Evolutionary conservation across 2,329 filamentous ascomycete genomes (phyloP).

Genomic region (Epichloe festucae): DNA sequence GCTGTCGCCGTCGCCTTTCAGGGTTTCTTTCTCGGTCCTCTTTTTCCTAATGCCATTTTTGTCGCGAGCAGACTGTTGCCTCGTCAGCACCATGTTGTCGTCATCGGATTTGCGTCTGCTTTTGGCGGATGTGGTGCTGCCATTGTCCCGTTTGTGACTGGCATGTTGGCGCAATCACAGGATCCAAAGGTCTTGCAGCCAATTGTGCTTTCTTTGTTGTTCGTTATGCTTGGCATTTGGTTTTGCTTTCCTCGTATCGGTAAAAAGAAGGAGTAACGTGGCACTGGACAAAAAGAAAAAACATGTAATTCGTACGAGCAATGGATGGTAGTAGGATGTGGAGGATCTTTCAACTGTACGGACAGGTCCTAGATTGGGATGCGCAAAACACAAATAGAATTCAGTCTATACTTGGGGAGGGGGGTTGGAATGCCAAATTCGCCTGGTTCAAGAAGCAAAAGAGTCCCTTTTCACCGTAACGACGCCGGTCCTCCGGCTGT

Average conservation of each 20-base stretch:
- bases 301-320: no score
- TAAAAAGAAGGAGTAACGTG: constrained; percentile 24
- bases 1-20: constrained; percentile 53
- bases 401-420: no score
- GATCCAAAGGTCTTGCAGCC: constrained; percentile 39
- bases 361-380: no score
- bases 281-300: no score
- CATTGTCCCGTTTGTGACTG: constrained; percentile 44
- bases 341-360: no score
- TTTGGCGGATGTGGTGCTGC: constrained; percentile 59
- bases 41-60: constrained; percentile 60
- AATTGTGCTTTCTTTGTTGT: constrained; percentile 32
- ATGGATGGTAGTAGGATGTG: no score
- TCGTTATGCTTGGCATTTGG: constrained; percentile 21
- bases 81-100: constrained; percentile 53
- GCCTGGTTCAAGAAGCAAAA: no score
- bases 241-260: constrained; percentile 24
- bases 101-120: constrained; percentile 62
- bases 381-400: no score
- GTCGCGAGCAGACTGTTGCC: constrained; percentile 59
- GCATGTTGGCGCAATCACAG: constrained; percentile 41
- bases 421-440: no score
- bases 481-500: background rate
- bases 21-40: constrained; percentile 62
- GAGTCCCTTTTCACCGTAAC: no score